Evolutionary conservation across 768 basidiomycete species (phyloP).

Genomic region (Hygrocybe punicea): DNA sequence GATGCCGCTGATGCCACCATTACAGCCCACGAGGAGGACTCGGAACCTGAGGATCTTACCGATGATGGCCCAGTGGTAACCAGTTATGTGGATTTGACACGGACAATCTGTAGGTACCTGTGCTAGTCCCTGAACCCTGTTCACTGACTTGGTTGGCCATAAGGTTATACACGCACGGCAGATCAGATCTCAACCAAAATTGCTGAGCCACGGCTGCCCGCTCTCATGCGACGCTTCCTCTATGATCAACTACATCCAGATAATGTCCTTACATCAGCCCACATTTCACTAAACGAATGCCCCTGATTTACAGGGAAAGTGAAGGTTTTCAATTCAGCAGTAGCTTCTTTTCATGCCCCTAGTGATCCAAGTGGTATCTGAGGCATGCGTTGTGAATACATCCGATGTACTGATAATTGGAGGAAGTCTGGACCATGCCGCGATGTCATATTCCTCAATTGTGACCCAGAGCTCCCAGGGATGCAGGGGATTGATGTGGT

Average conservation of each 20-base stretch:
- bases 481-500: slow-evolving; percentile 27
- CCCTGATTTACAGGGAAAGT: neutral
- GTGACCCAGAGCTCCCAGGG: slow-evolving; percentile 9
- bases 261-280: neutral
- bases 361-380: neutral
- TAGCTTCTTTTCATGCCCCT: neutral
- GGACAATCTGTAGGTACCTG: too few species aligned
- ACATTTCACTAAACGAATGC: neutral
- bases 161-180: neutral
- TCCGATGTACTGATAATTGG: slow-evolving; percentile 11
- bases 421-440: slow-evolving; percentile 1
- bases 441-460: slow-evolving; percentile 27
- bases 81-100: too few species aligned
- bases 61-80: too few species aligned
- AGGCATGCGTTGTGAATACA: slow-evolving; percentile 23
- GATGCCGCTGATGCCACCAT: too few species aligned
- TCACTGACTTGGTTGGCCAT: neutral
- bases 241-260: slow-evolving; percentile 12
- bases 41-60: too few species aligned
- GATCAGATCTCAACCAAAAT: neutral
- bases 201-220: neutral
- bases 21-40: too few species aligned
- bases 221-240: slow-evolving; percentile 16
- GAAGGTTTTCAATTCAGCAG: neutral
- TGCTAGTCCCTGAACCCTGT: too few species aligned